Evolutionary conservation across 1,284 basidiomycete genomes (phyloP), one percentile per base, ranked within the genome.

Genomic region (Fomes fomentarius): DNA sequence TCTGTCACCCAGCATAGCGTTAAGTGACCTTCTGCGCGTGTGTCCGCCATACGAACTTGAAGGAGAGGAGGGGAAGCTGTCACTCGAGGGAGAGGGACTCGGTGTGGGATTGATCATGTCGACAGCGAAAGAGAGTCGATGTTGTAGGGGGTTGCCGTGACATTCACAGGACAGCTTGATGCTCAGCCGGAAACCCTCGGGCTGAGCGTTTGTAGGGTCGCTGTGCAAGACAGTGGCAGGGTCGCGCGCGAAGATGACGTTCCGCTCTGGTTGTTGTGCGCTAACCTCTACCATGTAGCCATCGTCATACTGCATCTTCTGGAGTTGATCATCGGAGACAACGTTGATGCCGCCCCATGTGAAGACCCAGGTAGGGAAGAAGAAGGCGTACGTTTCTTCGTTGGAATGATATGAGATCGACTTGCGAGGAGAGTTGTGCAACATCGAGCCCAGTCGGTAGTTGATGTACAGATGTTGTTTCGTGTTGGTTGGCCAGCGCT

Each of bases 281-380:
- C n/a, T 25, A 19, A 50, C 24, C 30, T 50, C 41, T 15, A 50
- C 22, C 31, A 44, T 50, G 24, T 42, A 34, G 21, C 49, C 49
- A 25, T 50, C 49, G 2, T 11, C 21, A 25, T 50, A 15, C 14
- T 33, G 21, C 9, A 25, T 6, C 6, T 10, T 7, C n/a, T 26
- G 40, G 15, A 8, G 28, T 19, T 17, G 15, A 11, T 44, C 49
- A 31, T 50, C 40, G 8, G 30, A 2, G 10, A 24, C 22, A 15
- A 22, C 15, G 5, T 17, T 26, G 3, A 50, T 19, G 24, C 24
- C 17, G 24, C 39, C 48, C 31, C 28, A 50, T 24, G n/a, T 33
- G 31, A 42, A 33, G 8, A 43, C 11, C 48, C 48, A 50, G 10
- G 48, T 24, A 10, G 48, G 48, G 40, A 50, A 50, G 40, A 50